Evolutionary conservation across 345 rosid genomes (phyloP), one percentile per base, ranked within the genome.

Genomic region (Turnera subulata): DNA sequence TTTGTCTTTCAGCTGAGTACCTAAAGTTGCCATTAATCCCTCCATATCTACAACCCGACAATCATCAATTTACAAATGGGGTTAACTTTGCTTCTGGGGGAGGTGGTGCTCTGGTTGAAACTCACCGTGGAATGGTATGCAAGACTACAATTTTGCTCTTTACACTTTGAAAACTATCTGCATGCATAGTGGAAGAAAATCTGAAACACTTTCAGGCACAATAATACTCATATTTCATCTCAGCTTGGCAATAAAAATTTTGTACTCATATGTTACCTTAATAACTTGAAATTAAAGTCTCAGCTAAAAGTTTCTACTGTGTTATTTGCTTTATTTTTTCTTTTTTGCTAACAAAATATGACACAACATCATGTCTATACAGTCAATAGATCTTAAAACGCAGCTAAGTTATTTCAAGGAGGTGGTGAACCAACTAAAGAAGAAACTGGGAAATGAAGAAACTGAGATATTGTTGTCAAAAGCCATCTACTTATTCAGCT

Each of bases 21-120:
- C 75, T 68, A 15, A 61, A 76, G 71, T 59, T 76, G 56, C 84
- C 84, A 16, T 56, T 80, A 16, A 65, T 70, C 39, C 79, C 71
- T 24, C 72, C 83, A 32, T 78, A 77, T 67, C 67, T 80, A 37
- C 73, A 58, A 15, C 72, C 70, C 2, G 47, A 40, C 0, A 43
- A 55, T 6, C 50, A 23, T 33, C 15, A 64, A 0, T 56, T 58
- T 11, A 66, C 24, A 5, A 10, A 62, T 57, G 75, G 81, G 22
- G 55, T 62, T n/a, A 76, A 69, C 45, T 76, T 73, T 47, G 77
- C 81, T 0, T 72, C 77, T 10, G 72, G 42, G 0, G 77, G 70
- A 50, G 74, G 67, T 14, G 77, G 67, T 51, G 81, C 58, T 60
- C 64, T 70, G 1, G 43, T 15, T 1, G 70, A 59, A 44, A 46